Conservation (phyloP, 1,284 basidiomycete genomes). For the Gastroboletus turbinatus region DNA sequence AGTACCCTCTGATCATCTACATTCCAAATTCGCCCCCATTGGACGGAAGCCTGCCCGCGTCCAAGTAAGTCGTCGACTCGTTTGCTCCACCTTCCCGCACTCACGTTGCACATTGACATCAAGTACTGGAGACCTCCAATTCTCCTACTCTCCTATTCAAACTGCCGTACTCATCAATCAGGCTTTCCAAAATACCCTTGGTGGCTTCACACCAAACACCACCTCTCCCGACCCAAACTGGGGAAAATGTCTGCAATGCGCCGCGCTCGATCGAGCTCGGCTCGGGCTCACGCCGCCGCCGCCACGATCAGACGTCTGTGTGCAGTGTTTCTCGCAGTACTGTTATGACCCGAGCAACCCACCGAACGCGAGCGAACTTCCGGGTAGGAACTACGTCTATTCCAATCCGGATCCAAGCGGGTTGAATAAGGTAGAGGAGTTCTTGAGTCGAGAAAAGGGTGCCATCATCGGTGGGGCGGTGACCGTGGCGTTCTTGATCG, state of each 20-base stretch:
- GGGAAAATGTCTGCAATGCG: slow-evolving; percentile 44
- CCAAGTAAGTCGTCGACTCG: slow-evolving; percentile 48
- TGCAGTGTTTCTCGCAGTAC: slow-evolving; percentile 35
- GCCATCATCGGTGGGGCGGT: slow-evolving; percentile 25
- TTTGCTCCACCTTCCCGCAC: background rate
- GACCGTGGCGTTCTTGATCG: slow-evolving; percentile 14
- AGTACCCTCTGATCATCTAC: slow-evolving; percentile 59
- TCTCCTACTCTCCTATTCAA: slow-evolving; percentile 49
- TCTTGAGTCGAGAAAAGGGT: slow-evolving; percentile 25
- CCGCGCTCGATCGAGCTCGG: slow-evolving; percentile 44
- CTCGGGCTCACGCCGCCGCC: slow-evolving; percentile 14
- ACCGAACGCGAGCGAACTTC: slow-evolving; percentile 24
- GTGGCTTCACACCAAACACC: slow-evolving; percentile 54
- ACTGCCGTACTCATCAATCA: slow-evolving; percentile 53
- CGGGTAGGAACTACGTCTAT: slow-evolving; percentile 19
- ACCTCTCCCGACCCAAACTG: slow-evolving; percentile 37
- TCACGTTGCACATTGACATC: slow-evolving; percentile 4
- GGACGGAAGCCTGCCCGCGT: slow-evolving; percentile 53
- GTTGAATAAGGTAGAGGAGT: slow-evolving; percentile 18
- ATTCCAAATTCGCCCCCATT: slow-evolving; percentile 66
- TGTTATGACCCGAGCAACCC: slow-evolving; percentile 35
- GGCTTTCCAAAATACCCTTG: slow-evolving; percentile 48
- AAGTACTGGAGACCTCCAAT: slow-evolving; percentile 46
- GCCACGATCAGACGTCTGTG: slow-evolving; percentile 27
- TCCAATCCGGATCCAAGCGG: slow-evolving; percentile 28